These are phyloP conservation scores for Metrosideros polymorpha DNA, from an alignment of 441 rosid species.

Conservation along the genomic window DNA sequence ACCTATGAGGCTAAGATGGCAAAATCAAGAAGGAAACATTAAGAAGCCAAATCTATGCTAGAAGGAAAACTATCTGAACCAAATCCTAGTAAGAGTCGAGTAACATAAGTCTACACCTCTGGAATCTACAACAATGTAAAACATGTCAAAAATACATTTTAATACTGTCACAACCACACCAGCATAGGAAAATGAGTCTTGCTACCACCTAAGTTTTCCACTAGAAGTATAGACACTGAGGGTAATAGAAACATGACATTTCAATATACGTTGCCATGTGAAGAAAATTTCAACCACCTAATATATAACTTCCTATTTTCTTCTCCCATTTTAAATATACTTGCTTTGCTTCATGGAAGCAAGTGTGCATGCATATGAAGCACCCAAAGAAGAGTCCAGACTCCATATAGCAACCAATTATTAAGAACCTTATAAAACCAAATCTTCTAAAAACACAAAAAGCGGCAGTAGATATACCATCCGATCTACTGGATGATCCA, in stretches of 20 bases:
- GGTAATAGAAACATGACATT: background rate
- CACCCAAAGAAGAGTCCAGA: background rate
- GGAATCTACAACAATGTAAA: background rate
- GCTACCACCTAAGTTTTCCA: background rate
- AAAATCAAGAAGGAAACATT: background rate
- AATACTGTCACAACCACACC: background rate
- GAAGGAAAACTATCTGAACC: background rate
- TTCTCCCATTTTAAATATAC: background rate
- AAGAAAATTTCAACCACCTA: background rate
- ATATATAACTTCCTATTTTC: background rate
- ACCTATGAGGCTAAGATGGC: background rate
- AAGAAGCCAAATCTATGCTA: background rate
- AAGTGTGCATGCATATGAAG: background rate
- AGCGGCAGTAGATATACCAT: constrained; percentile 23
- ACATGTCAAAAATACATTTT: background rate
- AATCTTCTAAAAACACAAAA: background rate
- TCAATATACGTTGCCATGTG: background rate
- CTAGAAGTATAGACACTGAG: background rate
- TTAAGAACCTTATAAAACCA: background rate
- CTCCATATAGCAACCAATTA: background rate
- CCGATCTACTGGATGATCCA: constrained; percentile 20
- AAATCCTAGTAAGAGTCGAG: background rate
- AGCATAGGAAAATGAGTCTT: background rate
- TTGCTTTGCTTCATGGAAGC: background rate
- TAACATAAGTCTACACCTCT: background rate